phyloP scores from a whole-genome alignment of 2,329 filamentous ascomycete species.

The Mollisiaceae sp. region DNA sequence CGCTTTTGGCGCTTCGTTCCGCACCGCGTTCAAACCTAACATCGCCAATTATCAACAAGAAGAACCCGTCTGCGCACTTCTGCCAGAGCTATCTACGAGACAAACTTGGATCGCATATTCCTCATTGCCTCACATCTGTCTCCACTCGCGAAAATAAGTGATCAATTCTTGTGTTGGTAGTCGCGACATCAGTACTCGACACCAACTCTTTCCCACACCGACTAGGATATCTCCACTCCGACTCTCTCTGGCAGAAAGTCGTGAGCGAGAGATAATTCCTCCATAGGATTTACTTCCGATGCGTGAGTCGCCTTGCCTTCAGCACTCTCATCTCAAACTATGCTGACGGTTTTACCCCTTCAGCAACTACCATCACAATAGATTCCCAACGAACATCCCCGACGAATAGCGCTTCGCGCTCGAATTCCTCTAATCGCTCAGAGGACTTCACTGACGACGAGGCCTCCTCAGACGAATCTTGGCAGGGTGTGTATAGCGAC shows the following conservation, averaged over 20 bases:
- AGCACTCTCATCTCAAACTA: conserved; percentile 1
- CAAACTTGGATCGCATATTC: no score
- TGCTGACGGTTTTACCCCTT: conserved; percentile 14
- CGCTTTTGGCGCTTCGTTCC: not conserved
- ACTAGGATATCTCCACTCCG: conserved; percentile 41
- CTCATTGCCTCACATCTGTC: not conserved
- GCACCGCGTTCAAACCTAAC: not conserved
- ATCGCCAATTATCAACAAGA: not conserved
- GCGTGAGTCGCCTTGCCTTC: conserved; percentile 24
- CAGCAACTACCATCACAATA: conserved; percentile 36
- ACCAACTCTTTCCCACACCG: conserved; percentile 25
- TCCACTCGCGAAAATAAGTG: no score
- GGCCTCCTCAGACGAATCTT: conserved; percentile 37
- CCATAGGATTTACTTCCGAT: conserved; percentile 29
- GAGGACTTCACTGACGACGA: conserved; percentile 41
- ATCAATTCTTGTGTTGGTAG: not conserved
- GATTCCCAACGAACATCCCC: conserved; percentile 33
- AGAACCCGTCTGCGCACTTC: not conserved
- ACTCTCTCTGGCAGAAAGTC: conserved; percentile 43
- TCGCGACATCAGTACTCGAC: conserved; percentile 12
- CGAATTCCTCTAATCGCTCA: conserved; percentile 31
- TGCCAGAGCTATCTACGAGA: not conserved
- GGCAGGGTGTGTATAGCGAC: conserved; percentile 49
- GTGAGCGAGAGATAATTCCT: conserved; percentile 42
- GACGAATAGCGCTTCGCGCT: conserved; percentile 37